phyloP scores from a whole-genome alignment of 768 basidiomycete genomes.

The Mycena haematopus region DNA sequence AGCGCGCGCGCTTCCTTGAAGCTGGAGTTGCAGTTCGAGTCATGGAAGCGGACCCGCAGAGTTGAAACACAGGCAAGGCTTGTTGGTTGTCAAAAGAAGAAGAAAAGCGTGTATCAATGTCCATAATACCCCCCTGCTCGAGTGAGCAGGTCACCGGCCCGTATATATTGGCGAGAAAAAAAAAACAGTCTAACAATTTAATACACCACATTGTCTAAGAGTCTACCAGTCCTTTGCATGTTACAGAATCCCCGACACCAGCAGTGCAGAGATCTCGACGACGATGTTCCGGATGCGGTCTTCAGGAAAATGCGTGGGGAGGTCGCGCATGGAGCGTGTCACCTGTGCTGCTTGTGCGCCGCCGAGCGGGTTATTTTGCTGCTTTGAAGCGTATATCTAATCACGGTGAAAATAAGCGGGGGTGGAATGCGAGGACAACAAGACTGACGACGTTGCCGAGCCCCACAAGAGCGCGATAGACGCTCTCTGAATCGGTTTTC shows the following conservation, averaged over 20 bases:
- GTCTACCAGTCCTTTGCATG: neutral
- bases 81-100: too few species aligned
- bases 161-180: neutral
- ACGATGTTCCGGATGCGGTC: constrained; percentile 60
- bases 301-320: constrained; percentile 61
- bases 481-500: constrained; percentile 67
- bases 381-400: constrained; percentile 60
- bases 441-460: constrained; percentile 73
- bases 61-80: neutral
- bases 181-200: neutral
- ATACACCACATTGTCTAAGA: neutral
- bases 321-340: constrained; percentile 43
- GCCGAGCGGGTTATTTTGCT: constrained; percentile 42
- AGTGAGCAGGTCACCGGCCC: neutral
- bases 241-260: constrained; percentile 37
- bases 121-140: neutral
- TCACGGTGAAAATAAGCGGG: constrained; percentile 16
- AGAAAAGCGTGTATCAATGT: neutral
- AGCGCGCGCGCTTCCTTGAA: neutral
- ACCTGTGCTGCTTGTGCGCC: constrained; percentile 49
- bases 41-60: neutral
- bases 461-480: constrained; percentile 73
- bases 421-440: neutral
- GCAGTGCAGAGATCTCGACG: constrained; percentile 53
- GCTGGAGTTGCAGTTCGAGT: neutral